These are phyloP conservation scores for Pseudocercospora crystallina DNA, from an alignment of 2,329 filamentous ascomycete genomes.

Conservation along the genomic window DNA sequence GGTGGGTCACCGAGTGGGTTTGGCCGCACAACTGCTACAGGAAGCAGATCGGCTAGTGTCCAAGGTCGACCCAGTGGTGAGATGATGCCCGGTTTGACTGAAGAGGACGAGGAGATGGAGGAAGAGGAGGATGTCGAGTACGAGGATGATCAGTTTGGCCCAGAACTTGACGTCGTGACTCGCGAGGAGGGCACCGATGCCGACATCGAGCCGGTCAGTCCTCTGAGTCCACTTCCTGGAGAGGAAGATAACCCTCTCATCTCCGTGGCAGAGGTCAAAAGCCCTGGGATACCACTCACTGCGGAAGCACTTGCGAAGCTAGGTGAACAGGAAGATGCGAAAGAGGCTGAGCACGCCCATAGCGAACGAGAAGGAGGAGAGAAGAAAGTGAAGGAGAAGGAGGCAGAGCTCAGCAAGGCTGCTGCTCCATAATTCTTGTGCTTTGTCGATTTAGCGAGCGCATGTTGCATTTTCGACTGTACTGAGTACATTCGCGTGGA, in stretches of 20 bases:
- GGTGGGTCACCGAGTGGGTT: constrained; percentile 44
- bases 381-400: neutral
- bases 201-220: constrained; percentile 18
- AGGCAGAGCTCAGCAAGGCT: neutral
- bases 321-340: constrained; percentile 25
- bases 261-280: neutral
- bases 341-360: constrained; percentile 9
- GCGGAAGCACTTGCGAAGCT: constrained; percentile 34
- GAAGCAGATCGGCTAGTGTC: constrained; percentile 54
- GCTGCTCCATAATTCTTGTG: too few relatives aligned
- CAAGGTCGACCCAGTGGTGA: constrained; percentile 70
- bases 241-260: constrained; percentile 15
- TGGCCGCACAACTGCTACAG: constrained; percentile 16
- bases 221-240: constrained; percentile 16
- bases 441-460: too few relatives aligned
- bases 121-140: constrained; percentile 28
- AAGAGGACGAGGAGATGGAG: constrained; percentile 34
- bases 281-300: constrained; percentile 27
- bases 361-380: constrained; percentile 5
- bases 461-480: too few relatives aligned
- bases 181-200: constrained; percentile 8
- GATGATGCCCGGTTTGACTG: constrained; percentile 58
- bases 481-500: too few relatives aligned
- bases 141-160: constrained; percentile 32
- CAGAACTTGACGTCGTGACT: constrained; percentile 13